phyloP scores from a whole-genome alignment of 148 eudicot genomes.

The Diospyros lotus region DNA sequence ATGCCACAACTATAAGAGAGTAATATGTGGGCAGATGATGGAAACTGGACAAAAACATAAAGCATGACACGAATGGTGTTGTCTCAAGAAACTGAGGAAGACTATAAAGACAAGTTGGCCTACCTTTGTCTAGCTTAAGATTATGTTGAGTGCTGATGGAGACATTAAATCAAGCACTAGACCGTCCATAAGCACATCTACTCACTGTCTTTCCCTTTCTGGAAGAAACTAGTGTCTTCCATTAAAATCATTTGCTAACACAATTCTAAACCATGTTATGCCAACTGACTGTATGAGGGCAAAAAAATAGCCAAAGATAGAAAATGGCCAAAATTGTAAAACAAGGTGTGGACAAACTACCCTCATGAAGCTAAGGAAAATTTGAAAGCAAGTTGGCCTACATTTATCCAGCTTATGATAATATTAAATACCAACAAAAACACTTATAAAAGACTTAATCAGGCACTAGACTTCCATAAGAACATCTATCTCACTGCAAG shows the following conservation, averaged over 20 bases:
- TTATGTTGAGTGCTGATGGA: slow-evolving; percentile 15
- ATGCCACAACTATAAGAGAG: neutral
- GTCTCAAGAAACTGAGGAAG: neutral
- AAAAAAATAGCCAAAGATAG: neutral
- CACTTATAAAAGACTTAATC: neutral
- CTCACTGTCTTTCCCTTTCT: neutral
- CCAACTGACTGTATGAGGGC: neutral
- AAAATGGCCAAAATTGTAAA: neutral
- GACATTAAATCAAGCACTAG: slow-evolving; percentile 18
- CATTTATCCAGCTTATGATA: slow-evolving; percentile 17
- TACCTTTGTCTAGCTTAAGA: slow-evolving; percentile 17
- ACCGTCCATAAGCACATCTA: slow-evolving; percentile 24
- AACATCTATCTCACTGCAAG: slow-evolving; percentile 3
- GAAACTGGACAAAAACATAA: neutral
- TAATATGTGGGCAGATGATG: neutral
- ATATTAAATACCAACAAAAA: slow-evolving; percentile 12
- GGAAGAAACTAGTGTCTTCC: neutral
- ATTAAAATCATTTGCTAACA: neutral
- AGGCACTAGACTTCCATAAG: slow-evolving; percentile 28
- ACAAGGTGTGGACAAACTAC: too few species aligned
- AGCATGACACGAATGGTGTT: slow-evolving; percentile 15
- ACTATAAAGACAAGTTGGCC: slow-evolving; percentile 18
- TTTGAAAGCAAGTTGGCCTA: neutral
- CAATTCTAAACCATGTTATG: too few species aligned
- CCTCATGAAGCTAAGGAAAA: too few species aligned